Base-by-base conservation (phyloP, 1,284 basidiomycete genomes). In the Sporisorium reilianum region DNA sequence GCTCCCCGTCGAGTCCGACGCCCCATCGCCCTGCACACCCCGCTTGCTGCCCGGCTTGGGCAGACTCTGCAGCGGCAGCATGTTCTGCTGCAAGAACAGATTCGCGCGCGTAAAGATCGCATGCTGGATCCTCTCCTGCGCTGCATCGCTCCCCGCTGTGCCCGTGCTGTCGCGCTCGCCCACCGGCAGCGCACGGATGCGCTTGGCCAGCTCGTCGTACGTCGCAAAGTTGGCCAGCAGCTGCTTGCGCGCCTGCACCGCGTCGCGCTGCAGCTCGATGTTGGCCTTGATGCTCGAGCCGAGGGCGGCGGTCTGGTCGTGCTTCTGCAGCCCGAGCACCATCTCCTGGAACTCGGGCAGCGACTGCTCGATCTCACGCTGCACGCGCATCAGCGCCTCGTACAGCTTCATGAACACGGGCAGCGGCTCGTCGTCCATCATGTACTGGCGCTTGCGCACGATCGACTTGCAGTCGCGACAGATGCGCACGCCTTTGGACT, bases 131-230 rank as follows among this genome's bases (percentile, higher is more conserved):
- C 91, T 88, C 69, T 93, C 91, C 82, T 96, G 93, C 12, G 92
- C 91, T 63, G 66, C 64, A 56, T 79, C 67, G 42, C 67, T 48
- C 4, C 49, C 45, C n/a, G 32, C 54, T 20, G 25, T 36, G 7
- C 48, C 38, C 50, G 66, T 30, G 7, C 54, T 55, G 34, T 44
- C 30, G 42, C 60, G 40, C n/a, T 54, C n/a, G 14, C 34, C 60
- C 3, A 57, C 58, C 7, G 92, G 91, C 22, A 96, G 85, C 65
- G 87, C 88, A 54, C 90, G 89, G 77, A 98, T 93, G 34, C 91
- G 90, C 82, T 95, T 96, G 0, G 94, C 89, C 5, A 97, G 86
- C 46, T 90, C 89, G 80, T 99, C 96, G 85, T 97, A 98, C 62
- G 92, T 90, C 8, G 90, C 88, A 84, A 97, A 94, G 2, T 91